Conservation (phyloP, 257 asterid species). For the Solanum tarijense region DNA sequence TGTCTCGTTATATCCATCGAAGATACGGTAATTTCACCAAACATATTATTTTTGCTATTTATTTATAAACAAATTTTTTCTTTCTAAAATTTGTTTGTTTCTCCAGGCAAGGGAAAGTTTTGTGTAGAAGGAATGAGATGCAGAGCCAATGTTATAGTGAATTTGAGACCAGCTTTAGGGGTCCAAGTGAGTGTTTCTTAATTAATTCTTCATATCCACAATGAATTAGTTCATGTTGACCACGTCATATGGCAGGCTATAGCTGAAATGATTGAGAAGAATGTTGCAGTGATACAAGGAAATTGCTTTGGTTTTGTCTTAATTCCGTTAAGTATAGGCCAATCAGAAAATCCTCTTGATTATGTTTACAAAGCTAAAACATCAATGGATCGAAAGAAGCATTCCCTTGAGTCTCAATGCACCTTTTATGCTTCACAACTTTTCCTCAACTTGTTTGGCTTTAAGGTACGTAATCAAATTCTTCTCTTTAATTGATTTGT, state of each 20-base stretch:
- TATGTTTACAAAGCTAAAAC: neutral
- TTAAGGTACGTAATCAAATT: neutral
- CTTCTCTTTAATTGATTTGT: neutral
- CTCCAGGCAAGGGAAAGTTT: neutral
- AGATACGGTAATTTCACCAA: neutral
- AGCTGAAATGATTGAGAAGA: neutral
- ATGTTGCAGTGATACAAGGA: neutral
- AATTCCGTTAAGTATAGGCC: neutral
- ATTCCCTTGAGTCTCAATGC: neutral
- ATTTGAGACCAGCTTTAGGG: neutral
- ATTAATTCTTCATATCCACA: no score
- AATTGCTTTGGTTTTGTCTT: neutral
- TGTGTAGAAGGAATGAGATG: neutral
- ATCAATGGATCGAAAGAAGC: neutral
- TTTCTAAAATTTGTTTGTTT: neutral
- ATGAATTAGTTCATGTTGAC: neutral
- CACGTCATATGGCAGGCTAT: neutral
- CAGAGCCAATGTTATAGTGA: neutral
- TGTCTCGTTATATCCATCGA: neutral
- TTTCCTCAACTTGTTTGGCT: neutral
- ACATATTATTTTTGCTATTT: neutral
- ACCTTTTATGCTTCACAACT: neutral
- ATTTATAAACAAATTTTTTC: neutral
- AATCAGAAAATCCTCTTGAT: neutral
- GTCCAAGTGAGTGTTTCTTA: neutral